phyloP scores from a whole-genome alignment of 192 early-diverging fungal genomes.

The Backusella macrospora region DNA sequence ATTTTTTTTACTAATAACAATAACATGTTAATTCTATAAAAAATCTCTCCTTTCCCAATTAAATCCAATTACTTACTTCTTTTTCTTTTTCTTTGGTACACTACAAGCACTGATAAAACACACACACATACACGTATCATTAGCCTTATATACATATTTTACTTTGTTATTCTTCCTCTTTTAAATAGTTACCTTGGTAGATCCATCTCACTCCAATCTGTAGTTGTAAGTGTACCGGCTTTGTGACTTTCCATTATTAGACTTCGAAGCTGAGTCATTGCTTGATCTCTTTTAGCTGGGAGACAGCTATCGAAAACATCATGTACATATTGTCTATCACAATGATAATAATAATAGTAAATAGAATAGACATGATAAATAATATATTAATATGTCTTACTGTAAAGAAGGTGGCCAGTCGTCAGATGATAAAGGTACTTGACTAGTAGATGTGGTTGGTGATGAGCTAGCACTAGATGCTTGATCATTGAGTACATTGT shows the following conservation, averaged over 20 bases:
- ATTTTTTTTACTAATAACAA: slow-evolving; percentile 17
- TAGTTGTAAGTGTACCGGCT: slow-evolving; percentile 51
- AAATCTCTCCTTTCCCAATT: not conserved
- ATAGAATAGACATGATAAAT: not conserved
- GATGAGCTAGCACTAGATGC: not conserved
- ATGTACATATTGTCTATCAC: slow-evolving; percentile 26
- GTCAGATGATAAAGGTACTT: slow-evolving; percentile 2
- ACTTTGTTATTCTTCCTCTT: not conserved
- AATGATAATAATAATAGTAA: not conserved
- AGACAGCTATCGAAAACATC: slow-evolving; percentile 25
- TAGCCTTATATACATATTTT: not conserved
- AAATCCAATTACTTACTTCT: slow-evolving; percentile 12
- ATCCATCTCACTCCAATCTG: slow-evolving; percentile 75
- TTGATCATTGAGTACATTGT: not conserved
- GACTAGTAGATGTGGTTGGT: not conserved
- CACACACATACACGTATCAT: not conserved
- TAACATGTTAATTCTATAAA: slow-evolving; percentile 1
- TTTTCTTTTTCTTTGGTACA: slow-evolving; percentile 1
- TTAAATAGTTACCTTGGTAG: slow-evolving; percentile 58
- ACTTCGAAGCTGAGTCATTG: slow-evolving; percentile 11
- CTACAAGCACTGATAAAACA: slow-evolving; percentile 10
- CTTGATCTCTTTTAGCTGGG: slow-evolving; percentile 17
- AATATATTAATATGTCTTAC: slow-evolving; percentile 15
- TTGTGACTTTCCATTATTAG: slow-evolving; percentile 18
- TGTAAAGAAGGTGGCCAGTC: slow-evolving; percentile 34